Evolutionary conservation across 2,329 filamentous ascomycete genomes (phyloP).

Genomic region (Penicillium aurantiogriseum): DNA sequence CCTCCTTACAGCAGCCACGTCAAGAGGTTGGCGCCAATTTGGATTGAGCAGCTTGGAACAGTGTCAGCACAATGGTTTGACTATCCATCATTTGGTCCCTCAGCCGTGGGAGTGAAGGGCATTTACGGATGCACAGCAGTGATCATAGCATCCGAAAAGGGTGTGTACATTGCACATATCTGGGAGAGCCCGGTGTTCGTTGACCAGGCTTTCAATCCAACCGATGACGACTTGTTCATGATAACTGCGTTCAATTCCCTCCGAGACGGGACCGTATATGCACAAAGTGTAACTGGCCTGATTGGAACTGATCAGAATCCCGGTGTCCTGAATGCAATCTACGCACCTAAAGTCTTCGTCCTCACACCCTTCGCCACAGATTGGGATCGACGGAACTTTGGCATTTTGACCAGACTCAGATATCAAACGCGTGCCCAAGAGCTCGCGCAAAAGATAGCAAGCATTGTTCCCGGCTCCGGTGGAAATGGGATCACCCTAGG

Average conservation of each 20-base stretch:
- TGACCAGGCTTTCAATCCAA: not conserved
- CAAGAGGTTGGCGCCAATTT: not conserved
- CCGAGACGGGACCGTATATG: not conserved
- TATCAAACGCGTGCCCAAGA: not conserved
- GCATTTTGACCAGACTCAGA: not conserved
- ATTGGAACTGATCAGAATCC: not conserved
- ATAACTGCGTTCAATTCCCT: not conserved
- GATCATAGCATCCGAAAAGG: conserved; percentile 3
- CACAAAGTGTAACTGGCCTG: not conserved
- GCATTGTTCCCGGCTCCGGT: not conserved
- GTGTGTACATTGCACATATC: conserved; percentile 1
- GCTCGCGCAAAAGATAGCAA: not conserved
- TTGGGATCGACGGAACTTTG: not conserved
- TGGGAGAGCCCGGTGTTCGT: conserved; percentile 1
- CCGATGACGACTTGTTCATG: not conserved
- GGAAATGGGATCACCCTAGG: not conserved
- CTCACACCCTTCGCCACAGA: conserved; percentile 1
- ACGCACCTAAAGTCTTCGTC: conserved; percentile 3
- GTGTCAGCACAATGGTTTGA: conserved; percentile 4
- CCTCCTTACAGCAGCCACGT: not conserved
- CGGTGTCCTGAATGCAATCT: not conserved
- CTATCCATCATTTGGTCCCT: not conserved
- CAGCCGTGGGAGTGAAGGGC: not conserved
- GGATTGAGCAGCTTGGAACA: not conserved
- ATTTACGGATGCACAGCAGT: conserved; percentile 1